Evolutionary conservation across 208 protist genomes (phyloP), one percentile per base, ranked within the genome.

Genomic region (Vickermania ingenoplastis): DNA sequence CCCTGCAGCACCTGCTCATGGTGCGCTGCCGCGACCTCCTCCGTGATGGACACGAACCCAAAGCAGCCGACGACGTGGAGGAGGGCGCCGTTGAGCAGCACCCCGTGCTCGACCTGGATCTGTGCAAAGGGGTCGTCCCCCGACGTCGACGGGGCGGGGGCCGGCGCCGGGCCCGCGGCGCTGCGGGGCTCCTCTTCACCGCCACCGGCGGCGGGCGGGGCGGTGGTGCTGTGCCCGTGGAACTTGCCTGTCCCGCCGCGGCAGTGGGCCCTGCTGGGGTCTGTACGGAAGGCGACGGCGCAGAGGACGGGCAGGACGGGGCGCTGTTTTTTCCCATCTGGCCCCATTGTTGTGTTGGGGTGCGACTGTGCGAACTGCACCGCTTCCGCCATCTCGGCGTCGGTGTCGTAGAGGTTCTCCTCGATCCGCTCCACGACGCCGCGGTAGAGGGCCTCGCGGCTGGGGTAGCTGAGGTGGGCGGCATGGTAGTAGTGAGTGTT

Each of bases 41-140:
- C 75, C 68, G 85, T 63, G 77, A 89, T 88, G 5, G 86, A 81
- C 0, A 83, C 77, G 55, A 92, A 86, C 21, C 86, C 86, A 56
- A 92, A 92, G 67, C 79, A 89, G 41, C 86, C 86, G 7, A 92
- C 82, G 63, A 92, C 81, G 61, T 92, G 89, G 36, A 92, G 71
- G 67, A 88, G 76, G 17, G 66, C 75, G 50, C 72, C 79, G 48
- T 75, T 67, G 48, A 85, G 61, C 54, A 69, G 71, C 36, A 89
- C 84, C 5, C 80, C 79, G 23, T 79, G 74, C 59, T 91, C 79
- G 50, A 81, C 41, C 5, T 63, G 52, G 1, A 67, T 54, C 58
- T 81, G 70, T 7, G 36, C 36, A 22, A 71, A 25, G 17, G 65
- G 51, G 11, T 29, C 41, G 11, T 45, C 36, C 23, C 22, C 57